Evolutionary conservation across 139 green algal genomes (phyloP).

Genomic region (Klebsormidium nitens): DNA sequence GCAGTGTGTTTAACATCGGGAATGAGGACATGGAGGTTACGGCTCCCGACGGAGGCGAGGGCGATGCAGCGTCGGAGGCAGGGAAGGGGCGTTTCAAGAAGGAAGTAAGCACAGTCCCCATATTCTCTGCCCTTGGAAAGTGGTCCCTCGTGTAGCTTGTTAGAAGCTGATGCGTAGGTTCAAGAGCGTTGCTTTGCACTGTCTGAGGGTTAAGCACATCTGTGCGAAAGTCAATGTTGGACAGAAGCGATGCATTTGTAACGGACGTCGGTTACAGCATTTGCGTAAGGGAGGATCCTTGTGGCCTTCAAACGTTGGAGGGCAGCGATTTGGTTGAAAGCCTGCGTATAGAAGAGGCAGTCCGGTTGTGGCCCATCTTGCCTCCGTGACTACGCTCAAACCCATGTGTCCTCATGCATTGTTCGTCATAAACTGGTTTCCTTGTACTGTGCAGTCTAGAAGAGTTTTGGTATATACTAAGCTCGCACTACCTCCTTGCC

Average conservation of each 20-base stretch:
- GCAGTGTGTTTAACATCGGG: too few species aligned
- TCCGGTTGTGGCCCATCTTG: too few species aligned
- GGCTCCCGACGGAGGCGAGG: conserved; percentile 41
- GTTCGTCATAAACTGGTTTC: too few species aligned
- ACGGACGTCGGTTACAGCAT: not conserved
- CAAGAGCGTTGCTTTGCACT: too few species aligned
- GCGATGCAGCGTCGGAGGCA: conserved; percentile 32
- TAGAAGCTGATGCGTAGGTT: too few species aligned
- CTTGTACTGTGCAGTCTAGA: not conserved
- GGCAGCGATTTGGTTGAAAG: too few species aligned
- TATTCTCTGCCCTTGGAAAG: conserved; percentile 3
- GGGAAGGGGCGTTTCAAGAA: conserved; percentile 25
- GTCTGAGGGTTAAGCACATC: too few species aligned
- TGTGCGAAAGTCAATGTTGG: not conserved
- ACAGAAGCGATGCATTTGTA: not conserved
- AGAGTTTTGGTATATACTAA: not conserved
- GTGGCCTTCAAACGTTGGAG: too few species aligned
- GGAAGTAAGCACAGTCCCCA: conserved; percentile 9
- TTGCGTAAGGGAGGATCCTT: not conserved
- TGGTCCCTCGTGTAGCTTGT: not conserved
- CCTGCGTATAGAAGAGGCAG: too few species aligned
- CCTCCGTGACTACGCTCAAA: too few species aligned
- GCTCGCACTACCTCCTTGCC: not conserved
- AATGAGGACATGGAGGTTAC: conserved; percentile 43
- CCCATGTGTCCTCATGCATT: too few species aligned